Conservation (phyloP, 805 yeast genomes). For the Kluyveromyces aestuarii region DNA sequence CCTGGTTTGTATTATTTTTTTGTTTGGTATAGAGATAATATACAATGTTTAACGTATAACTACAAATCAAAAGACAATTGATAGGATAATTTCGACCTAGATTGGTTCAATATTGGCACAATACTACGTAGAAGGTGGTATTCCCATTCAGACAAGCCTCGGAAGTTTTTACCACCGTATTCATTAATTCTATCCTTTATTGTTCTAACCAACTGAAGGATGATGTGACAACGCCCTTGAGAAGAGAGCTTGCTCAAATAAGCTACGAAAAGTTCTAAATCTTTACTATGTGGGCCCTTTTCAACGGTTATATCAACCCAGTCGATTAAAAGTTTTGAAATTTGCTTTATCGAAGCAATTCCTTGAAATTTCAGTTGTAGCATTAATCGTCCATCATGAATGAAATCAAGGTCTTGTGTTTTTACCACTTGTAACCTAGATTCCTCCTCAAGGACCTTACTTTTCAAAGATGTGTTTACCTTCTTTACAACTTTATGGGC, state of each 20-base stretch:
- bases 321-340: slow-evolving; percentile 23
- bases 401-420: slow-evolving; percentile 12
- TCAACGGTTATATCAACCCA: slow-evolving; percentile 32
- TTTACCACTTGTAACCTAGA: slow-evolving; percentile 7
- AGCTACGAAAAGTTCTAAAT: slow-evolving; percentile 28
- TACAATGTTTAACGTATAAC: neutral
- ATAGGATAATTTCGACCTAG: neutral
- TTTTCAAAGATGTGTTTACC: slow-evolving; percentile 7
- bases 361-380: slow-evolving; percentile 30
- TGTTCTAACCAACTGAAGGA: slow-evolving; percentile 15
- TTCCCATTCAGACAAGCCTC: slow-evolving; percentile 27
- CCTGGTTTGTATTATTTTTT: neutral
- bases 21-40: neutral
- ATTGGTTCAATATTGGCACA: slow-evolving; percentile 20
- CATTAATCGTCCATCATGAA: slow-evolving; percentile 15
- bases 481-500: slow-evolving; percentile 34
- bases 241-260: slow-evolving; percentile 26
- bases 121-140: slow-evolving; percentile 15
- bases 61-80: neutral
- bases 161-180: neutral
- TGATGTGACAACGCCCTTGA: slow-evolving; percentile 20
- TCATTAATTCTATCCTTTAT: slow-evolving; percentile 15
- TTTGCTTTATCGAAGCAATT: slow-evolving; percentile 25
- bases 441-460: slow-evolving; percentile 7
- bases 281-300: slow-evolving; percentile 34